Percentiles rank a stretch among this genome's conserved stretches.
phyloP scores from a whole-genome alignment of 257 asterid genomes.

The Forsythia suspensa region DNA sequence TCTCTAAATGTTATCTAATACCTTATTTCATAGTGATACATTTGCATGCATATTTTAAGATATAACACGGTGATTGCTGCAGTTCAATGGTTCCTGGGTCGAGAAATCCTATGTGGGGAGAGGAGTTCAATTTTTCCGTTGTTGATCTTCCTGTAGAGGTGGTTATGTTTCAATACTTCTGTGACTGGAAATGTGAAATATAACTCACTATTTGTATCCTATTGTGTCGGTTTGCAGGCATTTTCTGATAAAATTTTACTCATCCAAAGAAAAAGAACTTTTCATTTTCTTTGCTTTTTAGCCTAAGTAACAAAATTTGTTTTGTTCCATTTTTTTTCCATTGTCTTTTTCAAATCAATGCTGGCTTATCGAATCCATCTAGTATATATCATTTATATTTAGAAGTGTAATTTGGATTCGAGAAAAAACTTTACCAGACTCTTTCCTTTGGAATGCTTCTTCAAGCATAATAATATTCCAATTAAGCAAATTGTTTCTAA shows the following conservation, averaged over 20 bases:
- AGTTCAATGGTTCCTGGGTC: conserved; percentile 99
- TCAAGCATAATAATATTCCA: not conserved
- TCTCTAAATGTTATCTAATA: not conserved
- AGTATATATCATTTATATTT: not conserved
- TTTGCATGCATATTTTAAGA: conserved; percentile 2
- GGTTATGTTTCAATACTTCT: conserved; percentile 25
- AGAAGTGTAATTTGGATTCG: not conserved
- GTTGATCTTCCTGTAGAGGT: conserved; percentile 91
- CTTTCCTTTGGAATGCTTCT: not conserved
- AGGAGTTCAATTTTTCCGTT: conserved; percentile 85
- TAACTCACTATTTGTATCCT: not conserved
- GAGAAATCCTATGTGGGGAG: conserved; percentile 98
- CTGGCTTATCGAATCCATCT: conserved; percentile 15
- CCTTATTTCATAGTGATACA: conserved; percentile 15
- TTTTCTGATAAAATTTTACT: conserved; percentile 1
- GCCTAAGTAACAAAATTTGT: not conserved
- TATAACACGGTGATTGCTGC: conserved; percentile 28
- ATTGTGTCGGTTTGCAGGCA: not conserved
- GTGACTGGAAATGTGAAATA: conserved; percentile 3
- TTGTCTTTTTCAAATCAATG: conserved; percentile 5
- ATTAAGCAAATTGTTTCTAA: not conserved
- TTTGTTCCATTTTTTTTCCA: not conserved
- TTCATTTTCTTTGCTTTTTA: not conserved
- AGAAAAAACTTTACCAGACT: not conserved
- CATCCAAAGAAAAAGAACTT: not conserved